A percentile compares a stretch with the other conserved stretches of the same genome.
Evolutionary conservation across 441 rosid species (phyloP).

Genomic region (Monsonia emarginata): DNA sequence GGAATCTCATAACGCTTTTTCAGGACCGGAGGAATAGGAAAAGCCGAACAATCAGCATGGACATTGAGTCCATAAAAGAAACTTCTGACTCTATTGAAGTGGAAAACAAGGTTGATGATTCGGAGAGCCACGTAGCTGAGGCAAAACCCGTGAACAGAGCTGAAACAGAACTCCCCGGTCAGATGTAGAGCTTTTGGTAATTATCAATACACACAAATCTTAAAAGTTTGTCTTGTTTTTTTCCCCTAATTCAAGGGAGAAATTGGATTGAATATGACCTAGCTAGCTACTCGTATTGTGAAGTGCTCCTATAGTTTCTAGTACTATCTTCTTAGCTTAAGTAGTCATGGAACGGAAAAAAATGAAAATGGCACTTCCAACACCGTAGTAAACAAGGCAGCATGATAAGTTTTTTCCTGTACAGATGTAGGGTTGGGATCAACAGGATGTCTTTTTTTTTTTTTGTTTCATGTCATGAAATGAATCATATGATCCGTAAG

Average conservation of each 20-base stretch:
- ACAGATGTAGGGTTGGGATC: not conserved
- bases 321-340: not conserved
- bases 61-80: not conserved
- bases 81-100: constrained; percentile 8
- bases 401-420: not conserved
- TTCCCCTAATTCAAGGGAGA: not conserved
- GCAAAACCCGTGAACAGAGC: constrained; percentile 19
- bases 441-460: not conserved
- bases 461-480: not conserved
- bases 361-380: not conserved
- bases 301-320: not conserved
- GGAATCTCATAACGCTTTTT: not conserved
- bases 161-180: constrained; percentile 9
- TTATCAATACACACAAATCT: constrained; percentile 9
- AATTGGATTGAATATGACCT: not conserved
- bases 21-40: not conserved
- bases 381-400: not conserved
- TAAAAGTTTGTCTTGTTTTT: constrained; percentile 17
- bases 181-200: constrained; percentile 11
- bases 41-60: not conserved
- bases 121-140: constrained; percentile 22
- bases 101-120: constrained; percentile 29
- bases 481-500: too few relatives aligned
- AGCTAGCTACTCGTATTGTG: not conserved
- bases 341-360: not conserved